Percentiles rank a stretch among this genome's conserved stretches.
Evolutionary conservation across 2,329 filamentous ascomycete genomes (phyloP).

Genomic region (Cladosporium colombiae): DNA sequence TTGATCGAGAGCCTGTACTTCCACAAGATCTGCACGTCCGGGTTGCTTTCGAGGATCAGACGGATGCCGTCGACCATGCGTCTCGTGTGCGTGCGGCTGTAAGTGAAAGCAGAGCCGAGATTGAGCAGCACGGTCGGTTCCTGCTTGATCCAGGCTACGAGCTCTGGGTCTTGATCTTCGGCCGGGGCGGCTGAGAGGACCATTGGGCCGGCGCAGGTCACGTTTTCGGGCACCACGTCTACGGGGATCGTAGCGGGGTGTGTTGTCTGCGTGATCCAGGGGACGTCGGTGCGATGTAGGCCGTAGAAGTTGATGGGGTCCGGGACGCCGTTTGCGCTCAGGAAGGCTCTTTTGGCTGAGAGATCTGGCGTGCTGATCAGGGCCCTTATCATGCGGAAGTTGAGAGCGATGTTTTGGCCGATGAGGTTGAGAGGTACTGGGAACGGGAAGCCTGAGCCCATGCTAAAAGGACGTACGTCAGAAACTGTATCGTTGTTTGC

Average conservation of each 20-base stretch:
- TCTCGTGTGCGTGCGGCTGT: conserved; percentile 1
- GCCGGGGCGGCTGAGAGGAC: conserved; percentile 5
- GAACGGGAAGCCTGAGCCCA: conserved; percentile 17
- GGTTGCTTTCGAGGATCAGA: not conserved
- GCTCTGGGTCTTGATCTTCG: conserved; percentile 15
- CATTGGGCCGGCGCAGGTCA: conserved; percentile 10
- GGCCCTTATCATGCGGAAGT: conserved; percentile 9
- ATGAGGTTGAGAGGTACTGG: conserved; percentile 2
- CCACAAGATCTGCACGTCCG: conserved; percentile 15
- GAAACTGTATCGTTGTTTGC: not conserved
- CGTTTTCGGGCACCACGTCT: conserved; percentile 10
- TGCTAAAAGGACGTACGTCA: not conserved
- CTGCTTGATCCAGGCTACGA: conserved; percentile 4
- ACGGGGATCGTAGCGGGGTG: conserved; percentile 7
- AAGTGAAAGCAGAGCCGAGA: conserved; percentile 11
- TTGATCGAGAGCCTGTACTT: conserved; percentile 9
- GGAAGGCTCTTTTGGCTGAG: conserved; percentile 10
- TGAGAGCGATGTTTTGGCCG: conserved; percentile 6
- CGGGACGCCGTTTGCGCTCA: conserved; percentile 2
- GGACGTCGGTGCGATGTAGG: conserved; percentile 10
- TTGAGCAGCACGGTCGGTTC: conserved; percentile 15
- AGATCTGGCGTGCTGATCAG: conserved; percentile 8
- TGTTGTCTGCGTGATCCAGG: conserved; percentile 17
- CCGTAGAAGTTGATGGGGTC: conserved; percentile 19
- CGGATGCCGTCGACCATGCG: conserved; percentile 2